Percentiles rank a stretch among this genome's conserved stretches.
These are phyloP conservation scores for Lachancea dasiensis DNA, from an alignment of 805 yeast genomes.

Conservation along the genomic window DNA sequence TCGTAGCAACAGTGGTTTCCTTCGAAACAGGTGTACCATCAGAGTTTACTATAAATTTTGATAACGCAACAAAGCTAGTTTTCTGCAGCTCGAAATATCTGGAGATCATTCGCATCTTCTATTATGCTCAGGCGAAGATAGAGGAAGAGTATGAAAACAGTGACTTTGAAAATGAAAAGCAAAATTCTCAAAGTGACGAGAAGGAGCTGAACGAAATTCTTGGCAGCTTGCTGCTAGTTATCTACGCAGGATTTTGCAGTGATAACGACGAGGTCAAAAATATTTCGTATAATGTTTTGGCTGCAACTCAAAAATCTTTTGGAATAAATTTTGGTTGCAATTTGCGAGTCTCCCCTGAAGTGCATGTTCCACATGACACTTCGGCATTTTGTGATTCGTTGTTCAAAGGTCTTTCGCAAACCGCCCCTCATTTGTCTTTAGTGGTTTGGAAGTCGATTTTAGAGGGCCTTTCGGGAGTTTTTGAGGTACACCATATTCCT, in stretches of 20 bases:
- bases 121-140: constrained; percentile 56
- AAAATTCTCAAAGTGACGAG: constrained; percentile 22
- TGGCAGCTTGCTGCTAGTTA: constrained; percentile 57
- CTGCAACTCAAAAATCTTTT: constrained; percentile 55
- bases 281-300: constrained; percentile 57
- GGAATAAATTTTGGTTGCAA: constrained; percentile 54
- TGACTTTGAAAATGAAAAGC: constrained; percentile 10
- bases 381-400: constrained; percentile 53
- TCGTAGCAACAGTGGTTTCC: constrained; percentile 38
- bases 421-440: constrained; percentile 54
- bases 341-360: constrained; percentile 48
- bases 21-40: constrained; percentile 42
- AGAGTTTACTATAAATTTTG: constrained; percentile 43
- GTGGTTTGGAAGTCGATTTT: constrained; percentile 38
- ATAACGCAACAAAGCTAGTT: constrained; percentile 34
- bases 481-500: constrained; percentile 21
- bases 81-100: constrained; percentile 44
- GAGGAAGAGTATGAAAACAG: constrained; percentile 33
- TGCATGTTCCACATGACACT: constrained; percentile 63
- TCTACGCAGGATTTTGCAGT: constrained; percentile 63
- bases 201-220: constrained; percentile 37
- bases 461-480: constrained; percentile 21
- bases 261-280: constrained; percentile 52
- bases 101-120: constrained; percentile 66
- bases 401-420: constrained; percentile 49